Conservation (phyloP, 306 rosid genomes). For the Spatholobus suberectus region DNA sequence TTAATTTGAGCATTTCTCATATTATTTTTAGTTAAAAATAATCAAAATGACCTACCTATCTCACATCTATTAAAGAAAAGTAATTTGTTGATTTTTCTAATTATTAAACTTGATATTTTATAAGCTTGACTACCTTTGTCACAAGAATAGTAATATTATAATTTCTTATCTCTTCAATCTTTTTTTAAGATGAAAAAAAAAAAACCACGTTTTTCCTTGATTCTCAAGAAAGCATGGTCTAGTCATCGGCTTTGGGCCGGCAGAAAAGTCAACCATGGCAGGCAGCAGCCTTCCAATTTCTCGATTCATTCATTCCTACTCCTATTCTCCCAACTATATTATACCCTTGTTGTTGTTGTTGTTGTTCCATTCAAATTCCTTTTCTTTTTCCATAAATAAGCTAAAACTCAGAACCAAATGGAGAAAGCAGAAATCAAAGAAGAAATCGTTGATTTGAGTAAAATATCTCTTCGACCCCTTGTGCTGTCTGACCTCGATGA, state of each 20-base stretch:
- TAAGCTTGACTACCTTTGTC: too few species aligned
- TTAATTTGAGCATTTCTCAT: neutral
- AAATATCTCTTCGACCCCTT: conserved; percentile 59
- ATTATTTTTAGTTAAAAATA: too few species aligned
- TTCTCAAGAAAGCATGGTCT: neutral
- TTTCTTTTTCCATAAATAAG: neutral
- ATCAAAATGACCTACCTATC: too few species aligned
- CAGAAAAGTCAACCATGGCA: conserved; percentile 4
- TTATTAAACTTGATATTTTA: too few species aligned
- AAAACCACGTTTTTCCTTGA: too few species aligned
- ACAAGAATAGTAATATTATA: too few species aligned
- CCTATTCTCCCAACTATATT: neutral
- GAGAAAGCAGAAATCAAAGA: conserved; percentile 24
- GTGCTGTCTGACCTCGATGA: conserved; percentile 68
- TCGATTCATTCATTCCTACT: neutral
- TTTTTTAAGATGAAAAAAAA: too few species aligned
- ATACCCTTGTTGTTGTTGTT: neutral
- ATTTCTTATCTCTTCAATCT: too few species aligned
- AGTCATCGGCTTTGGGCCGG: neutral
- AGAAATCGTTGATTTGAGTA: conserved; percentile 30
- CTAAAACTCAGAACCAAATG: conserved; percentile 25
- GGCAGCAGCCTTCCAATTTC: neutral
- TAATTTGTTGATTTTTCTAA: too few species aligned
- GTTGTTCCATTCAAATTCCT: conserved; percentile 21
- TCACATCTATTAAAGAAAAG: neutral